Evolutionary conservation across 805 yeast species (phyloP), one percentile per base, ranked within the genome.

Genomic region (Ogataea neopini): DNA sequence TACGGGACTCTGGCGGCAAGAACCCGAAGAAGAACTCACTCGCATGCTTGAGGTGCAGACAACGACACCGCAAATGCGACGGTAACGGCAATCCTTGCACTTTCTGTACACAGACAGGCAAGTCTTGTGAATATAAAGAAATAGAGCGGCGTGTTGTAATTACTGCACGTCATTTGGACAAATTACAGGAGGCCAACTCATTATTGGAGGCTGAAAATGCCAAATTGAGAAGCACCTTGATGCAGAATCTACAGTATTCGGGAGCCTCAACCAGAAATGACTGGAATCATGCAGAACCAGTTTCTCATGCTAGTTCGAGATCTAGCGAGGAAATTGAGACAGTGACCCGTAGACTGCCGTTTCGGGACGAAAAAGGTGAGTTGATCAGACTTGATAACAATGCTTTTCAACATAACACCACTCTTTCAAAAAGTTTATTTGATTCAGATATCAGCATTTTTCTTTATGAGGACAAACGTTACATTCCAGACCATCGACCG

Each of bases 391-490:
- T 18, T 18, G 42, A 39, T 13, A 17, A 22, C 83, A 2, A 83
- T 80, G 53, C 79, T 85, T 0, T 6, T 84, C 81, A 53, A 74
- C 77, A 53, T 57, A 86, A 81, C 33, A 87, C 88, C 1, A 79
- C 85, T 1, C 81, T 86, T 0, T 81, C 88, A 1, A 83, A 83
- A 88, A 83, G 88, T 0, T 63, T 84, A 13, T 83, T 84, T 60
- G 88, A 88, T n/a, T 68, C 83, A 44, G 89, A 83, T 49, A 81
- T 84, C 39, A 86, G 81, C 58, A 80, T 80, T 44, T 38, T 53
- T 23, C 32, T 53, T 43, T 33, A 49, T 9, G 26, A 19, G 26
- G 20, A 20, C 7, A 14, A 9, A 32, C 10, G 4, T 17, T 10
- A 32, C 4, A 32, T 11, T 4, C 30, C 6, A 9, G 5, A 4